These are phyloP conservation scores for Oryza longistaminata DNA, from an alignment of 176 grass and related monocot genomes.

Conservation along the genomic window DNA sequence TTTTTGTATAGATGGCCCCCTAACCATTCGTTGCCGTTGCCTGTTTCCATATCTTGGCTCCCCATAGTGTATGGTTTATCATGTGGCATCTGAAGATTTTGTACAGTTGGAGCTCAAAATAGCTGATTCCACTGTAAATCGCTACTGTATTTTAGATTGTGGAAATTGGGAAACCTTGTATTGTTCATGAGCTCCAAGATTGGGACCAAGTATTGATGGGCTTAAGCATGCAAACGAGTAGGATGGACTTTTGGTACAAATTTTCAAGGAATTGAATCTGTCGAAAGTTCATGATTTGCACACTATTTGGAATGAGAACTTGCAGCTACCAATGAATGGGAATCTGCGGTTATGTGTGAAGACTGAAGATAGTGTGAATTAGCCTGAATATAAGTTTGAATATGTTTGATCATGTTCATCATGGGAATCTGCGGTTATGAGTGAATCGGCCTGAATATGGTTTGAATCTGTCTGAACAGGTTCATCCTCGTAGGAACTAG, in stretches of 20 bases:
- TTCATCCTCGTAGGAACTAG: not conserved
- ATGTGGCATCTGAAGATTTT: constrained; percentile 35
- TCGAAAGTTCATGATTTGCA: not conserved
- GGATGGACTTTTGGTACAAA: constrained; percentile 17
- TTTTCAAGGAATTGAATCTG: constrained; percentile 1
- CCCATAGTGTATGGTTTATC: constrained; percentile 25
- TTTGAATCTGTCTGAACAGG: no score
- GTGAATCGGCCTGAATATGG: not conserved
- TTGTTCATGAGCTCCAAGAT: constrained; percentile 27
- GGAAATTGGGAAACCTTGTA: constrained; percentile 23
- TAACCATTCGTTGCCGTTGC: constrained; percentile 51
- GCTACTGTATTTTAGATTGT: constrained; percentile 26
- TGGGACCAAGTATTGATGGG: constrained; percentile 19
- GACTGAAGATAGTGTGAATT: not conserved
- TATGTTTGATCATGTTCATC: no score
- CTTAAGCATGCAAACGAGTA: constrained; percentile 22
- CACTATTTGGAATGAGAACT: not conserved
- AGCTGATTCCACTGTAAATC: constrained; percentile 36
- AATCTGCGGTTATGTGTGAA: not conserved
- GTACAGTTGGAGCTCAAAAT: constrained; percentile 50
- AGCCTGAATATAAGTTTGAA: not conserved
- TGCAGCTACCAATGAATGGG: not conserved
- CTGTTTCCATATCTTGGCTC: constrained; percentile 30
- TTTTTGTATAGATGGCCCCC: constrained; percentile 74
- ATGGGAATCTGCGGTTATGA: no score